Evolutionary conservation across 192 early-diverging fungal genomes (phyloP).

Genomic region (Allomyces macrogynus): DNA sequence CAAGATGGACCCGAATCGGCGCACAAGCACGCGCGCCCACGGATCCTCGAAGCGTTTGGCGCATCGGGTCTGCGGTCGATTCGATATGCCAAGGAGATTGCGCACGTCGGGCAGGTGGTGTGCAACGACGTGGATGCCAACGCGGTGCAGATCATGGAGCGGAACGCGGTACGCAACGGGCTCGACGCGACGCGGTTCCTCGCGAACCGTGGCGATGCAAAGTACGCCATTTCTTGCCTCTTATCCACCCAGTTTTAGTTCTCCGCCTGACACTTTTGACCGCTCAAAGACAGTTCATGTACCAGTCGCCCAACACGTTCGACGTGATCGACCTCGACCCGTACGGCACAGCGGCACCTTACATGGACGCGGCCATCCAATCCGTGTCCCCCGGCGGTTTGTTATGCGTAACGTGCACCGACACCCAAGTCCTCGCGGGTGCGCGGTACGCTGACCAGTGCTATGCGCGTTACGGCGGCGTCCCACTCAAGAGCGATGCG

Average conservation of each 20-base stretch:
- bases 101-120: slow-evolving; percentile 50
- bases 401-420: slow-evolving; percentile 94
- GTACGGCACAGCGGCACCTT: slow-evolving; percentile 87
- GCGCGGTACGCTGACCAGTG: slow-evolving; percentile 67
- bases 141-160: slow-evolving; percentile 69
- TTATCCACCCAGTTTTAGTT: background rate
- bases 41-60: slow-evolving; percentile 75
- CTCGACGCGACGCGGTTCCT: slow-evolving; percentile 48
- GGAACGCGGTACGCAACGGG: slow-evolving; percentile 68
- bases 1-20: slow-evolving; percentile 8
- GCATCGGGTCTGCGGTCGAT: slow-evolving; percentile 88
- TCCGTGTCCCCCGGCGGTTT: slow-evolving; percentile 71
- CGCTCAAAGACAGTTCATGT: slow-evolving; percentile 51
- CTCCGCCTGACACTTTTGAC: no score
- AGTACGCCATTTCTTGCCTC: slow-evolving; percentile 16
- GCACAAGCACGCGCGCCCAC: no score
- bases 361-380: slow-evolving; percentile 85
- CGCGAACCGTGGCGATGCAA: slow-evolving; percentile 69
- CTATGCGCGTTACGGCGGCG: slow-evolving; percentile 85
- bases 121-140: slow-evolving; percentile 77
- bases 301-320: slow-evolving; percentile 42
- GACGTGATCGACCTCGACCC: slow-evolving; percentile 91
- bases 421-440: slow-evolving; percentile 86
- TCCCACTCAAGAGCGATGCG: slow-evolving; percentile 65
- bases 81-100: slow-evolving; percentile 89